phyloP scores from a whole-genome alignment of 1,139 yeast genomes.

The Kazachstania sp. region DNA sequence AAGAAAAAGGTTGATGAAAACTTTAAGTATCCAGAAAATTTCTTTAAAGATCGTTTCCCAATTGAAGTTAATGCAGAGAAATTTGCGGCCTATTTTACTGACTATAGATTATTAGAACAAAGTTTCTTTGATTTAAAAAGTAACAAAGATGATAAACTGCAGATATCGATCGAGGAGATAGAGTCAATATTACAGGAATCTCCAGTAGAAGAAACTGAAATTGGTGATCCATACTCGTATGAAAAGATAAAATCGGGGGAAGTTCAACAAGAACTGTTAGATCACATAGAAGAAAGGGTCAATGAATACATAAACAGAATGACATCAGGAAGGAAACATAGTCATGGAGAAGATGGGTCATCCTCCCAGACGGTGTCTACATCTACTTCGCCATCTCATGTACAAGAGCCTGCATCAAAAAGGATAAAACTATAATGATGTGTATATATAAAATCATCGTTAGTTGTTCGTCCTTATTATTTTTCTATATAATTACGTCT shows the following conservation, averaged over 20 bases:
- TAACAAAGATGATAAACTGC: conserved; percentile 29
- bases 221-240: conserved; percentile 19
- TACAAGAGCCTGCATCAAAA: conserved; percentile 5
- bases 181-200: conserved; percentile 20
- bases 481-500: too few species aligned
- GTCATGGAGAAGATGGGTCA: conserved; percentile 6
- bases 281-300: conserved; percentile 24
- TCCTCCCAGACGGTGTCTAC: not conserved
- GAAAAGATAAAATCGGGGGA: conserved; percentile 24
- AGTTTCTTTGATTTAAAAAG: conserved; percentile 30
- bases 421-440: conserved; percentile 10
- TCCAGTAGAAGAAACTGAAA: not conserved
- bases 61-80: conserved; percentile 15
- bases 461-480: too few species aligned
- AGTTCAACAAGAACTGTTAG: conserved; percentile 25
- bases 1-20: conserved; percentile 19
- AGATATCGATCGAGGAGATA: conserved; percentile 21
- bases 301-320: conserved; percentile 20
- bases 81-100: conserved; percentile 24
- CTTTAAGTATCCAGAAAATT: conserved; percentile 27
- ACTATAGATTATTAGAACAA: conserved; percentile 27
- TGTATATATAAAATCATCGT: not conserved
- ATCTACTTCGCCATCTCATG: conserved; percentile 1
- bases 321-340: conserved; percentile 19
- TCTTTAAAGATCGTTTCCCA: conserved; percentile 27